Base-by-base conservation (phyloP, 1,284 basidiomycete genomes). In the Schizophyllum amplum region DNA sequence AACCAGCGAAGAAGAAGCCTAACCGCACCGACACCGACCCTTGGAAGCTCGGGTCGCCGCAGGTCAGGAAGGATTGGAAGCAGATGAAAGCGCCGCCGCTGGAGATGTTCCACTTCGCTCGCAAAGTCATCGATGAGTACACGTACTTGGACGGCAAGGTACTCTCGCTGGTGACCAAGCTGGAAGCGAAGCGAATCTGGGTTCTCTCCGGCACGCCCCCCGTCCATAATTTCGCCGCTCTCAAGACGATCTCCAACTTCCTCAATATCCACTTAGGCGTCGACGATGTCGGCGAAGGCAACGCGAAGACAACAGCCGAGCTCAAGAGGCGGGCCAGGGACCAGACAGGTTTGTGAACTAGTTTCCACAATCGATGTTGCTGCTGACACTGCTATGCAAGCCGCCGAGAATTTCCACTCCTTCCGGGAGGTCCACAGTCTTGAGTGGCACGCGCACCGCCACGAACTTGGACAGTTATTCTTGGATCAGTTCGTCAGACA, bases 121-220 rank as follows among this genome's bases (percentile, higher is more conserved):
- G 94, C 2, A 82, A 92, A 52, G 88, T 97, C 54, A 86, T 97
- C 51, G 95, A 98, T 72, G 94, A 98, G 69, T 98, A 96, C 70
- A 96, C 94, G 1, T 98, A 98, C 68, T 79, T 96, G 15, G 85
- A 89, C 42, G 92, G 89, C 55, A 86, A 90, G 64, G 79, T 86
- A 6, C 86, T 92, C 56, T 78, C 90, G 1, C 80, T 94, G 63
- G 80, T 96, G 25, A 91, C 91, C 2, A 82, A 81, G 47, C 71
- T 96, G n/a, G 82, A 85, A 23, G 87, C 92, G 0, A 85, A 88
- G 57, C 82, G 90, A 60, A 87, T 86, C 56, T 98, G 94, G 94
- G 91, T 98, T 3, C 79, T 98, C n/a, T 98, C 94, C 0, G 94
- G 95, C 42, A 98, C 94, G 20, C 95, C 94, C 1, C 94, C 94